Base-by-base conservation (phyloP, 768 basidiomycete species). In the Suillus lakei region DNA sequence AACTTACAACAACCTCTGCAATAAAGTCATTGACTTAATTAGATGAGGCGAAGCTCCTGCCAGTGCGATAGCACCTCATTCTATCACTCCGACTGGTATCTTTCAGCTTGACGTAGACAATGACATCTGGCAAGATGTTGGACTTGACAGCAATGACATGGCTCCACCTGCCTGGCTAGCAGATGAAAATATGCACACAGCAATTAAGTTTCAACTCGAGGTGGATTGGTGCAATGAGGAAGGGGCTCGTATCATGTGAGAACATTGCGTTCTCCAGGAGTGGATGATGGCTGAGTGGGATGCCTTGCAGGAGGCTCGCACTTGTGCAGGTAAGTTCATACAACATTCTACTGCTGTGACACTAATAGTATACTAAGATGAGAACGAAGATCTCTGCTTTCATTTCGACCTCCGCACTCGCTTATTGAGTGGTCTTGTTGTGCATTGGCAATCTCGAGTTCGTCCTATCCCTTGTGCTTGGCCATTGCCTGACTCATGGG, bases 71-170 rank as follows among this genome's bases (percentile, higher is more conserved):
- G 62, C 68, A 1, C 79, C 78, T 12, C 43, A 58, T 10, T 56
- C 56, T 4, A 76, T 80, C 39, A 61, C 69, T 3, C 34, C 26
- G 5, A 58, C 69, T 9, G 65, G 68, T 1, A 48, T 81, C 2
- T 81, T 73, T 44, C 60, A 66, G 0, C 67, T 81, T 1, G 78
- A 80, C 70, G 76, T 81, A 30, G 78, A 79, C 69, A 76, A 78
- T 67, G 67, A 68, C 23, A 78, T 80, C 16, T 81, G 79, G 77
- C 71, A 77, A 55, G 74, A 78, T 61, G 23, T 70, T 62, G 77
- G 76, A 1, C 67, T 80, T 30, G 68, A 73, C 46, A n/a, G 4
- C 32, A 61, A 53, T 23, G 59, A 54, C 0, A 51, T 30, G 4
- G 61, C 63, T 9, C 71, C 72, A 30, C n/a, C n/a, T n/a, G n/a